Conservation (phyloP, 495 filamentous ascomycete species). For the Umbilicaria muhlenbergii region DNA sequence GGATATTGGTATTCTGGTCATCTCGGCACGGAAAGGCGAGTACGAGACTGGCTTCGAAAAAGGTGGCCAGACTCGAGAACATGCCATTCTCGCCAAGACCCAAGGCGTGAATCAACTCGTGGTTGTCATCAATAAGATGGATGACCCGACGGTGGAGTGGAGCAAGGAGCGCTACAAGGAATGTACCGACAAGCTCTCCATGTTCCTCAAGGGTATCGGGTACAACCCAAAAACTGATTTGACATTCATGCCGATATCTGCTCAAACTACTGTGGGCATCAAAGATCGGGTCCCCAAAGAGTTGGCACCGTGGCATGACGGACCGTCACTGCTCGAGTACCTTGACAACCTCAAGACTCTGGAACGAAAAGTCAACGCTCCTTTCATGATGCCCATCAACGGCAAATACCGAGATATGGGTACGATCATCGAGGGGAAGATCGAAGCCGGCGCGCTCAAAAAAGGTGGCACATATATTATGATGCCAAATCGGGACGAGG, state of each 20-base stretch:
- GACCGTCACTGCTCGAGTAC: slow-evolving; percentile 89
- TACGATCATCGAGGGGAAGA: slow-evolving; percentile 92
- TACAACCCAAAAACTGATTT: slow-evolving; percentile 93
- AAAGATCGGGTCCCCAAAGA: slow-evolving; percentile 72
- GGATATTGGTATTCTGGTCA: slow-evolving; percentile 90
- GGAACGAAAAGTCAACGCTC: slow-evolving; percentile 91
- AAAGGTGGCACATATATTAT: slow-evolving; percentile 70
- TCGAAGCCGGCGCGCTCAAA: slow-evolving; percentile 83
- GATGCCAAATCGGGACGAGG: slow-evolving; percentile 83
- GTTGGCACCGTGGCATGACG: slow-evolving; percentile 68
- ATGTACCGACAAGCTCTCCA: slow-evolving; percentile 73
- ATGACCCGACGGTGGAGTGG: slow-evolving; percentile 92
- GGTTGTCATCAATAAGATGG: slow-evolving; percentile 97
- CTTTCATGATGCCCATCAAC: slow-evolving; percentile 97
- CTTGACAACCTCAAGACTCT: slow-evolving; percentile 80
- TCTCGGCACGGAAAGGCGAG: slow-evolving; percentile 93
- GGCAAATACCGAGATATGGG: slow-evolving; percentile 96
- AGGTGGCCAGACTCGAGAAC: slow-evolving; percentile 93
- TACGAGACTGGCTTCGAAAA: slow-evolving; percentile 99
- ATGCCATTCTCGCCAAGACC: slow-evolving; percentile 94
- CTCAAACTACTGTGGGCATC: slow-evolving; percentile 69
- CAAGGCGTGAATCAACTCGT: slow-evolving; percentile 91
- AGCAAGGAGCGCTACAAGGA: slow-evolving; percentile 81
- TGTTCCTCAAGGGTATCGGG: slow-evolving; percentile 67
- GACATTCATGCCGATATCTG: slow-evolving; percentile 91